Conservation (phyloP, 441 rosid genomes). For the Aquilaria agallochum region DNA sequence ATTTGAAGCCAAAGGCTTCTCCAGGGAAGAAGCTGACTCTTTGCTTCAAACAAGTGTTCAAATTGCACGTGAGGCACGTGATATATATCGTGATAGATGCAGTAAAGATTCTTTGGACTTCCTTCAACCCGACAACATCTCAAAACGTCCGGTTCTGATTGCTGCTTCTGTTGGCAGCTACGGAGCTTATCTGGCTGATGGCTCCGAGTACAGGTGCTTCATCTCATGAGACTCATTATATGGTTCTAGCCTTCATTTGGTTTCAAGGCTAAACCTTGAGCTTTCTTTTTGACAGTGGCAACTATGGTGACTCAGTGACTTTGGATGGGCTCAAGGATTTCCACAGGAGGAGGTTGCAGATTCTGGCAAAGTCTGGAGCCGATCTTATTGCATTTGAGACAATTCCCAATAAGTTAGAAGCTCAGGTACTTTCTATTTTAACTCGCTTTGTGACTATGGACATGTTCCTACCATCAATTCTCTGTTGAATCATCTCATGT, state of each 20-base stretch:
- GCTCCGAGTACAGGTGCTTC: constrained; percentile 79
- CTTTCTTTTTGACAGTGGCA: constrained; percentile 34
- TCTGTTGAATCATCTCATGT: too few relatives aligned
- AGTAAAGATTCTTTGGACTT: constrained; percentile 55
- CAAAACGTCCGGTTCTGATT: constrained; percentile 54
- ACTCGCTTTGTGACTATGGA: too few relatives aligned
- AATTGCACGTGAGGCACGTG: constrained; percentile 77
- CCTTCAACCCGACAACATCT: constrained; percentile 19
- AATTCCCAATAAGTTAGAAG: constrained; percentile 86
- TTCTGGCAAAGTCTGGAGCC: constrained; percentile 63
- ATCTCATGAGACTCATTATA: background rate
- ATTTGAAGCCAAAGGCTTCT: constrained; percentile 70
- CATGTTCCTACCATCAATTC: too few relatives aligned
- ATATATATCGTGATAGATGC: constrained; percentile 54
- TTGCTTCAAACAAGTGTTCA: constrained; percentile 70
- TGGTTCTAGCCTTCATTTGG: background rate
- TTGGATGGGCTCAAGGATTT: constrained; percentile 70
- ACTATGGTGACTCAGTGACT: constrained; percentile 62
- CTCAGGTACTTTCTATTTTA: constrained; percentile 39
- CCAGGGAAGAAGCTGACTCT: constrained; percentile 62
- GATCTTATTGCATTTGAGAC: constrained; percentile 87
- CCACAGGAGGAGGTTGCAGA: constrained; percentile 78
- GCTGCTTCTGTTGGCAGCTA: constrained; percentile 97
- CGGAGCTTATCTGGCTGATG: constrained; percentile 96
- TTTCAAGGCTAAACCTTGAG: too few relatives aligned